Percentiles rank a stretch among this genome's conserved stretches.
Evolutionary conservation across 106 monocot genomes (phyloP).

Genomic region (Allium cepa): DNA sequence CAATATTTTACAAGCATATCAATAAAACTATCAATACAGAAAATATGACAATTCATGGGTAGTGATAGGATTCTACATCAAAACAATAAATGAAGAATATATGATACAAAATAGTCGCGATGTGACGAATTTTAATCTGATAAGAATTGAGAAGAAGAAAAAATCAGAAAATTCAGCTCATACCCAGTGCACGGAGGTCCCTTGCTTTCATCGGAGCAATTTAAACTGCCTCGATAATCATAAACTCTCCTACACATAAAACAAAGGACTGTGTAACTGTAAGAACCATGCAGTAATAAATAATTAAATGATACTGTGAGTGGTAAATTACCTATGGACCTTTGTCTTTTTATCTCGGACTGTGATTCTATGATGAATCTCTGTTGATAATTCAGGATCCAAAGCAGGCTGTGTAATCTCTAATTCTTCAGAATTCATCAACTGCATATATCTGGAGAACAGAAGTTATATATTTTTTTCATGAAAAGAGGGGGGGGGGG

Average conservation of each 20-base stretch:
- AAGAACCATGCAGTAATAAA: not conserved
- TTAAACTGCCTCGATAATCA: slow-evolving; percentile 65
- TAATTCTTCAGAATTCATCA: slow-evolving; percentile 75
- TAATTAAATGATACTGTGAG: not conserved
- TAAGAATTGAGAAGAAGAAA: not conserved
- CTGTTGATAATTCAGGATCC: slow-evolving; percentile 53
- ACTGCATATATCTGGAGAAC: slow-evolving; percentile 57
- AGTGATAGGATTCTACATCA: too few relatives aligned
- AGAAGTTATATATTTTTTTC: not conserved
- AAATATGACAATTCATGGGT: too few relatives aligned
- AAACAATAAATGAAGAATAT: too few relatives aligned
- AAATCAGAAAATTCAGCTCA: not conserved
- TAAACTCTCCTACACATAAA: slow-evolving; percentile 54
- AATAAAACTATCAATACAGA: too few relatives aligned
- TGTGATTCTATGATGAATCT: slow-evolving; percentile 91
- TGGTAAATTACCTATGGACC: slow-evolving; percentile 62
- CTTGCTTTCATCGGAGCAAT: slow-evolving; percentile 79
- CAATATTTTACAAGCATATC: too few relatives aligned
- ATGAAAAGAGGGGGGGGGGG: not conserved
- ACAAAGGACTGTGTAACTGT: not conserved
- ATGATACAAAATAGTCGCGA: too few relatives aligned
- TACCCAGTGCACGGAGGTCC: slow-evolving; percentile 98
- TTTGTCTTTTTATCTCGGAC: slow-evolving; percentile 54
- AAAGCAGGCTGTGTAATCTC: slow-evolving; percentile 94
- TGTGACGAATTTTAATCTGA: too few relatives aligned